Conservation (phyloP, 2,329 filamentous ascomycete genomes). For the Calonectria pteridis region DNA sequence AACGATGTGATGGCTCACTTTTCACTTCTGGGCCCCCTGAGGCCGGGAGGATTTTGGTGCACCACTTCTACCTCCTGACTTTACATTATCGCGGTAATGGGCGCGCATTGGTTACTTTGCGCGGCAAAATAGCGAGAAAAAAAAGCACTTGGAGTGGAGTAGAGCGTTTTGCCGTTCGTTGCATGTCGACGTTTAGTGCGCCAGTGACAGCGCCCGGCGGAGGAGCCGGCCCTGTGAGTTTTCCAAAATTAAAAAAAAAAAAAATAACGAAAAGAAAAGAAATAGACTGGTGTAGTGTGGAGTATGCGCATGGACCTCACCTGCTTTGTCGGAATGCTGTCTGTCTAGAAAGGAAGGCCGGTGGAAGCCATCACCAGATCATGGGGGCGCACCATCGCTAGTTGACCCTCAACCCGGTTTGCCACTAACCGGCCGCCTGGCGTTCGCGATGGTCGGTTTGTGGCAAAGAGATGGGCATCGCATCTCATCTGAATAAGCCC, state of each 20-base stretch:
- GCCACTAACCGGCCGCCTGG: conserved; percentile 12
- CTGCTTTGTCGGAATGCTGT: conserved; percentile 24
- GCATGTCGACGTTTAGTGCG: conserved; percentile 9
- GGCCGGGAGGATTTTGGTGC: conserved; percentile 2
- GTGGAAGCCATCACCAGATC: conserved; percentile 37
- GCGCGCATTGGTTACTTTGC: conserved; percentile 7
- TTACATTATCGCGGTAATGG: background rate
- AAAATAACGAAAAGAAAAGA: background rate
- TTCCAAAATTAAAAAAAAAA: background rate
- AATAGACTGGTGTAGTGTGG: background rate
- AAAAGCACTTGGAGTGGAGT: conserved; percentile 6
- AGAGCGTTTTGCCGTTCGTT: conserved; percentile 19
- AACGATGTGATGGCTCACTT: conserved; percentile 32
- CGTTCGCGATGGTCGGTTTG: background rate
- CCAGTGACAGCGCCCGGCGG: conserved; percentile 18
- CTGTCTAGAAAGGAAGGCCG: conserved; percentile 29
- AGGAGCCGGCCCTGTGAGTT: conserved; percentile 13
- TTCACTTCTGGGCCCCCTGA: conserved; percentile 20
- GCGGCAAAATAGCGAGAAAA: background rate
- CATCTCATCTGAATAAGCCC: conserved; percentile 23
- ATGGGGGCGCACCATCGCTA: conserved; percentile 20
- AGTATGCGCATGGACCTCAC: conserved; percentile 20
- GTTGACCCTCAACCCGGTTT: conserved; percentile 7
- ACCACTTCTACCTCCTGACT: conserved; percentile 15
- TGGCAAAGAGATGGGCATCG: conserved; percentile 16